Evolutionary conservation across 768 basidiomycete genomes (phyloP).

Genomic region (Leccinum aurantiacum): DNA sequence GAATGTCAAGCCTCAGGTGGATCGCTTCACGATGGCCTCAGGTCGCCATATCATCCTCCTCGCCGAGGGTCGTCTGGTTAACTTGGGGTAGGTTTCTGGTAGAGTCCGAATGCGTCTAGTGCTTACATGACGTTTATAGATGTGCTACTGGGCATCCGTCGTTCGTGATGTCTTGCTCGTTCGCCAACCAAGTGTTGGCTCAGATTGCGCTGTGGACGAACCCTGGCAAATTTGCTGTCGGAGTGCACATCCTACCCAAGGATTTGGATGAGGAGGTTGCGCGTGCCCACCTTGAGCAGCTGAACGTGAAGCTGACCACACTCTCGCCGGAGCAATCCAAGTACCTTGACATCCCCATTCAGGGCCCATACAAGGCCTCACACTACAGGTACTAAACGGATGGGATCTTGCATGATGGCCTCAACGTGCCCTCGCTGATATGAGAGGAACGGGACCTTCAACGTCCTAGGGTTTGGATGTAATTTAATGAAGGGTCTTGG

Average conservation of each 20-base stretch:
- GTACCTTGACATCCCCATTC: slow-evolving; percentile 88
- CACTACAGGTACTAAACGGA: slow-evolving; percentile 55
- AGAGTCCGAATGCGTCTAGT: background rate
- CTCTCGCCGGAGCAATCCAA: slow-evolving; percentile 71
- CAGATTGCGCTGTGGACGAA: slow-evolving; percentile 98
- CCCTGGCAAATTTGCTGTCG: slow-evolving; percentile 88
- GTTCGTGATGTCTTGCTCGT: slow-evolving; percentile 99
- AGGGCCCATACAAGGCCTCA: slow-evolving; percentile 75
- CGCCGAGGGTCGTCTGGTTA: slow-evolving; percentile 98
- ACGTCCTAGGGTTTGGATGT: slow-evolving; percentile 52
- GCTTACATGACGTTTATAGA: slow-evolving; percentile 35
- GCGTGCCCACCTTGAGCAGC: slow-evolving; percentile 86
- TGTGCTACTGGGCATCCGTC: slow-evolving; percentile 99
- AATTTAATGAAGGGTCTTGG: slow-evolving; percentile 53
- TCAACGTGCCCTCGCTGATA: slow-evolving; percentile 74
- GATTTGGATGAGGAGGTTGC: slow-evolving; percentile 99
- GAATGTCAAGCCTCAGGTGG: slow-evolving; percentile 99
- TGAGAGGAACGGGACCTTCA: slow-evolving; percentile 63
- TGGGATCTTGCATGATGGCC: slow-evolving; percentile 49
- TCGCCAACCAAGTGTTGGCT: slow-evolving; percentile 97
- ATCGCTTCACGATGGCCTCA: slow-evolving; percentile 89
- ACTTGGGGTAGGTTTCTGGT: slow-evolving; percentile 71
- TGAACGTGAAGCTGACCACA: slow-evolving; percentile 92
- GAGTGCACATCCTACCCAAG: slow-evolving; percentile 98
- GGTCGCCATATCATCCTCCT: slow-evolving; percentile 97